Evolutionary conservation across 352 stramenopile species (phyloP), one percentile per base, ranked within the genome.

Genomic region (Pythium volutum): DNA sequence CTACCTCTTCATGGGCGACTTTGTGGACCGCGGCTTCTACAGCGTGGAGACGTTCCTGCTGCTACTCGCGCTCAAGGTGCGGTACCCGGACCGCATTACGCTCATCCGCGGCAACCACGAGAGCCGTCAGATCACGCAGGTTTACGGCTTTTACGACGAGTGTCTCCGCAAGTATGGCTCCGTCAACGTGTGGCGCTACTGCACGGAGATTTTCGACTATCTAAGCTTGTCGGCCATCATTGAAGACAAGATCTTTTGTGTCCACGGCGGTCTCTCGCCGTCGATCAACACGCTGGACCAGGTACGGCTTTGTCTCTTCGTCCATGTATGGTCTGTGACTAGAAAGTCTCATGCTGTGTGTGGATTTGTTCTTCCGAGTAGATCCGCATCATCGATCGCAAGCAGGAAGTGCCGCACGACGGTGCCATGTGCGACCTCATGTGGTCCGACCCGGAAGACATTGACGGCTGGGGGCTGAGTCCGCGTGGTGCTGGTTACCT

Each of bases 81-180:
- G 96, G 41, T 98, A 97, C 78, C 94, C 93, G 45, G 83, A 98
- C 64, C 79, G 95, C 43, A 76, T 98, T 11, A 89, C 82, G 48
- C 91, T 97, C 60, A 60, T 97, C 50, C 79, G 91, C 18, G 91
- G 91, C 16, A 97, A 97, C 81, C 97, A 99, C 75, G 97, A 99
- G 79, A 96, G 77, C 75, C 84, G 96, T 36, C 96, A 99, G 79
- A 99, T 99, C 74, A 97, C 88, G 47, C 89, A 96, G 70, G 97
- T 88, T 25, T 98, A 99, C 71, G 97, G 97, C 33, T 99, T 99
- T 79, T 99, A 99, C 74, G 96, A 99, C 71, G 97, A 99, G 85
- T 99, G 96, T 72, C 74, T 99, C 34, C 79, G 95, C 63, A 99
- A 99, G 83, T 99, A 99, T 75, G 98, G 97, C 57, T 98, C 59